These are phyloP conservation scores for Diospyros lotus DNA, from an alignment of 148 eudicot species.

Conservation along the genomic window DNA sequence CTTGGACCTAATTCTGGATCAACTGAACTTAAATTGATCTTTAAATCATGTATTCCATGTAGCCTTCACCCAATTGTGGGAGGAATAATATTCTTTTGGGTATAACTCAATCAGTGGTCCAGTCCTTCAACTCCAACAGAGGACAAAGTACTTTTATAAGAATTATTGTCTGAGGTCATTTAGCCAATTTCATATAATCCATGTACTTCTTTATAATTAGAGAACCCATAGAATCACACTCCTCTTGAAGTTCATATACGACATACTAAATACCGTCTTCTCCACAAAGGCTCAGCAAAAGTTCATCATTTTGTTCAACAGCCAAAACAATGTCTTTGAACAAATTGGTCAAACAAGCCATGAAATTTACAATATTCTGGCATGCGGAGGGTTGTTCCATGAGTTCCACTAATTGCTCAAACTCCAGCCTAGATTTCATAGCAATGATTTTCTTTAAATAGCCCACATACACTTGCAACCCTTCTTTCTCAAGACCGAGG, in stretches of 20 bases:
- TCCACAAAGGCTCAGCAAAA: constrained; percentile 73
- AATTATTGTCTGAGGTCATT: constrained; percentile 73
- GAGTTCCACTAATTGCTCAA: constrained; percentile 65
- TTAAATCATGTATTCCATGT: constrained; percentile 83
- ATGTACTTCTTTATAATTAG: constrained; percentile 74
- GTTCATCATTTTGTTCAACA: constrained; percentile 76
- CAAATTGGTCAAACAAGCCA: constrained; percentile 77
- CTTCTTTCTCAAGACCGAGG: constrained; percentile 79
- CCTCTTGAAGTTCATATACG: constrained; percentile 89
- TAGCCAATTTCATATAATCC: constrained; percentile 73
- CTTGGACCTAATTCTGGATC: constrained; percentile 79
- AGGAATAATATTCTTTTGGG: constrained; percentile 80
- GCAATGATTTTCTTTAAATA: constrained; percentile 80
- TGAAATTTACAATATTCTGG: constrained; percentile 48
- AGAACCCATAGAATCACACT: constrained; percentile 86
- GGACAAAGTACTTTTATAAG: constrained; percentile 73
- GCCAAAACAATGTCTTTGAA: constrained; percentile 90
- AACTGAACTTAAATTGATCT: constrained; percentile 72
- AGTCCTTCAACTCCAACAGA: constrained; percentile 86
- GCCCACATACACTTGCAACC: constrained; percentile 75
- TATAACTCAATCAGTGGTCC: constrained; percentile 79
- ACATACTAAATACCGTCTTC: constrained; percentile 92
- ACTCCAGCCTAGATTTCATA: constrained; percentile 74
- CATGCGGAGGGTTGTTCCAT: constrained; percentile 40
- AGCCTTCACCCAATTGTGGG: constrained; percentile 89